Conservation (phyloP, 2,329 filamentous ascomycete species). For the Emmonsiellopsis sp. region DNA sequence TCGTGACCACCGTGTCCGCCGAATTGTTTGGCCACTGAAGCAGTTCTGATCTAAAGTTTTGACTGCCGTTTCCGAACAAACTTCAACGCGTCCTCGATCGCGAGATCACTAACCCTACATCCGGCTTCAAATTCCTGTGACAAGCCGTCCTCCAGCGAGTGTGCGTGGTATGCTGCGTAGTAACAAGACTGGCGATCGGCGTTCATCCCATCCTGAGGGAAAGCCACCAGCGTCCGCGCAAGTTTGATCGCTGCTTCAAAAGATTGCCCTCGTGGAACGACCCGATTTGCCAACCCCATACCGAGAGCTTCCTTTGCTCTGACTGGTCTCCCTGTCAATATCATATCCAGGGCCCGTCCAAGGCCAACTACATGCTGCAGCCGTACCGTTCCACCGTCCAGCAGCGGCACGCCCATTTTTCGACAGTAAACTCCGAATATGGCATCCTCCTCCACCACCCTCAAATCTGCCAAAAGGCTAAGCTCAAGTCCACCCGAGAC, state of each 20-base stretch:
- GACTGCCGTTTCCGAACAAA: constrained; percentile 5
- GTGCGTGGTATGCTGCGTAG: constrained; percentile 41
- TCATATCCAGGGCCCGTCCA: constrained; percentile 47
- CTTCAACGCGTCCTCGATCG: constrained; percentile 9
- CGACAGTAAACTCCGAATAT: constrained; percentile 49
- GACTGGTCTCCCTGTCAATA: constrained; percentile 45
- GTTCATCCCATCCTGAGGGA: constrained; percentile 46
- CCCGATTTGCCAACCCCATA: constrained; percentile 45
- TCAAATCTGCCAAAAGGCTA: constrained; percentile 43
- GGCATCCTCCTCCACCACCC: constrained; percentile 44
- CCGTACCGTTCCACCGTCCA: constrained; percentile 46
- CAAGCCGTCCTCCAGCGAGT: constrained; percentile 42
- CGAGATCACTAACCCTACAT: constrained; percentile 27
- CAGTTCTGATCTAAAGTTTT: neutral
- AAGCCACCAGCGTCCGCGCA: constrained; percentile 38
- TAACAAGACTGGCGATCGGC: constrained; percentile 41
- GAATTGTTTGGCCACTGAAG: neutral
- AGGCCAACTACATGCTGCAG: constrained; percentile 44
- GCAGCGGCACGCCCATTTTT: constrained; percentile 43
- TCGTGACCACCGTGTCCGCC: no score
- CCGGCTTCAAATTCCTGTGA: constrained; percentile 39
- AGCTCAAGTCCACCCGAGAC: constrained; percentile 48
- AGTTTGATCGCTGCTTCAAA: constrained; percentile 41
- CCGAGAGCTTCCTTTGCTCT: constrained; percentile 39
- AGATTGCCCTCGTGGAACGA: constrained; percentile 42